phyloP scores from a whole-genome alignment of 441 rosid genomes.

The Croton laevigatus region DNA sequence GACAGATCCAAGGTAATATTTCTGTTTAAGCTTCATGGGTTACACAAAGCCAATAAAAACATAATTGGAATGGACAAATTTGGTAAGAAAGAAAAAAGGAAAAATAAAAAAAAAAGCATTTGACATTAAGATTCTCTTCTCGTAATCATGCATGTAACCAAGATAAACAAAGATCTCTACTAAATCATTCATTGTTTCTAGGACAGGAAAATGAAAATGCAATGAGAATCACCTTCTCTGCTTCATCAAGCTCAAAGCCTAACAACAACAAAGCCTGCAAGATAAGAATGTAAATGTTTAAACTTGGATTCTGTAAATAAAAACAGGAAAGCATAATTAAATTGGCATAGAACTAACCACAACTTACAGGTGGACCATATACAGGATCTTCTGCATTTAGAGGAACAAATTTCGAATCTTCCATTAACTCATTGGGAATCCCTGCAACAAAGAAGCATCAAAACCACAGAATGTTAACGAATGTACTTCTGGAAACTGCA shows the following conservation, averaged over 20 bases:
- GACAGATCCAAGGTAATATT: background rate
- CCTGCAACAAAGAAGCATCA: constrained; percentile 30
- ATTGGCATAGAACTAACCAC: constrained; percentile 33
- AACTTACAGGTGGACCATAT: constrained; percentile 87
- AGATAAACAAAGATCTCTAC: background rate
- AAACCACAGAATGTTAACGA: background rate
- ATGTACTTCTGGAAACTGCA: background rate
- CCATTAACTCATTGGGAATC: constrained; percentile 42
- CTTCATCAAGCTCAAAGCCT: constrained; percentile 64
- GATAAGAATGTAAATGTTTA: background rate
- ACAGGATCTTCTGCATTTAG: constrained; percentile 58
- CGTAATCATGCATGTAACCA: no score
- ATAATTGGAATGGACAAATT: no score
- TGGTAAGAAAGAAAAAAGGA: no score
- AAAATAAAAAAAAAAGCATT: no score
- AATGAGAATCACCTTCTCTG: constrained; percentile 40
- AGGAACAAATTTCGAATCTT: constrained; percentile 79
- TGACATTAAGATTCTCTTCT: no score
- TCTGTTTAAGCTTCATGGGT: background rate
- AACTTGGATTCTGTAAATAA: background rate
- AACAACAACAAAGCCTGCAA: constrained; percentile 68
- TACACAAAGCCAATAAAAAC: no score
- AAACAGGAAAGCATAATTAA: background rate
- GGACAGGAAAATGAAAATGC: background rate
- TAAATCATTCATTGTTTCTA: background rate